These are phyloP conservation scores for Sporothrix luriei DNA, from an alignment of 2,329 filamentous ascomycete genomes.

Conservation along the genomic window DNA sequence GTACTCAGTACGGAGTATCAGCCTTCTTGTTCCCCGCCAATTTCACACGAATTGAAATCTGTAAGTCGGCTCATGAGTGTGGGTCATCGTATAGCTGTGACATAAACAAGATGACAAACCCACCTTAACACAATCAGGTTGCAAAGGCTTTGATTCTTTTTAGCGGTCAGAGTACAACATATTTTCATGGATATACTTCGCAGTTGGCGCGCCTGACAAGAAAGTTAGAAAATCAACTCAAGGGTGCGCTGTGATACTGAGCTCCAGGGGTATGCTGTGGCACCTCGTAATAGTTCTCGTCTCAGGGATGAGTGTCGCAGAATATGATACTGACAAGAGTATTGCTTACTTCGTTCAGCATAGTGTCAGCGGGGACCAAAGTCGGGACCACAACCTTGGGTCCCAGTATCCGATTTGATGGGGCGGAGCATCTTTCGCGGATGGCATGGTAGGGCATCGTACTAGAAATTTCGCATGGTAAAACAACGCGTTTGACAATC, in stretches of 20 bases:
- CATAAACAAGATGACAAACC: neutral
- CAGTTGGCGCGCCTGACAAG: too few species aligned
- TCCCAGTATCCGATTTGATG: neutral
- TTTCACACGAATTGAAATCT: neutral
- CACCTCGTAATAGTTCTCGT: slow-evolving; percentile 4
- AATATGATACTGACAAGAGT: neutral
- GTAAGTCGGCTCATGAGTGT: neutral
- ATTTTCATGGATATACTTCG: neutral
- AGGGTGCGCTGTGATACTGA: neutral
- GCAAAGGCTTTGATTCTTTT: neutral
- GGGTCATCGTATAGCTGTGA: neutral
- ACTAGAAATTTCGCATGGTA: neutral
- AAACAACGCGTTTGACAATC: neutral
- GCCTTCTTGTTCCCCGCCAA: neutral
- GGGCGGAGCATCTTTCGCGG: neutral
- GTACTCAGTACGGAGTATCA: neutral
- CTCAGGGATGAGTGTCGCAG: slow-evolving; percentile 10
- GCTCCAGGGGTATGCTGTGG: neutral
- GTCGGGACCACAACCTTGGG: too few species aligned
- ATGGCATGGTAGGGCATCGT: neutral
- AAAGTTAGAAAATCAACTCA: neutral
- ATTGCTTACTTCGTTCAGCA: too few species aligned
- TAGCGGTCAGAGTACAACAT: neutral
- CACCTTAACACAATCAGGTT: too few species aligned
- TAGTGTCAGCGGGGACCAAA: neutral